Percentiles rank a stretch among this genome's conserved stretches.
Evolutionary conservation across 495 filamentous ascomycete species (phyloP).

Genomic region (Cercophora sp.): DNA sequence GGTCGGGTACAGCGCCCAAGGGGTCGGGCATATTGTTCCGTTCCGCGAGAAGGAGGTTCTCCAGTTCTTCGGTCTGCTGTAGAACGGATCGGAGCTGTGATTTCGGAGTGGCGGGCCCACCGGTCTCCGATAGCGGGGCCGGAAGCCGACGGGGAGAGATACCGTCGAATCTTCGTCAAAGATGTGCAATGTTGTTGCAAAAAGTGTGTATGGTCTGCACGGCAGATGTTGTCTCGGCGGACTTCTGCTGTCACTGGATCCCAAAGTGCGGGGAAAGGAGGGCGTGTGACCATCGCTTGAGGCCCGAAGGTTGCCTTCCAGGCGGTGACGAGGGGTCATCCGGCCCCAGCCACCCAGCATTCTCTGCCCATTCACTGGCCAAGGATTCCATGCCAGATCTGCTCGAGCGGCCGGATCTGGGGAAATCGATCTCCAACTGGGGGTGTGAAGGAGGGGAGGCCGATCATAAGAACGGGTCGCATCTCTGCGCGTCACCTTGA

Average conservation of each 20-base stretch:
- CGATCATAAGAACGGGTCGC: too few species aligned
- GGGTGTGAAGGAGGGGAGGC: background rate
- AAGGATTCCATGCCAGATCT: background rate
- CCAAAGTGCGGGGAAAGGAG: background rate
- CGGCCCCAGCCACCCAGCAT: background rate
- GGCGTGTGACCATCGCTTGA: constrained; percentile 5
- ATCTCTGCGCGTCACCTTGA: too few species aligned
- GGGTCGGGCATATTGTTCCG: constrained; percentile 21
- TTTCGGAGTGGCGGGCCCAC: too few species aligned
- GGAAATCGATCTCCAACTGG: background rate
- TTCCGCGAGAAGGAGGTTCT: constrained; percentile 10
- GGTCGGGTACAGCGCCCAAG: constrained; percentile 15
- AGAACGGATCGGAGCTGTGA: background rate
- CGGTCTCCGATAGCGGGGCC: background rate
- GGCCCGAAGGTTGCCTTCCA: background rate
- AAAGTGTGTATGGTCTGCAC: too few species aligned
- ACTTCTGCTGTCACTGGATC: constrained; percentile 10
- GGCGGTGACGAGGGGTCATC: constrained; percentile 9
- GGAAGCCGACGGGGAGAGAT: background rate
- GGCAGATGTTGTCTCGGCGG: too few species aligned
- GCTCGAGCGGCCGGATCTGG: background rate
- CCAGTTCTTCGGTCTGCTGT: constrained; percentile 14
- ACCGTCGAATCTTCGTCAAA: background rate
- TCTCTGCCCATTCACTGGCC: background rate
- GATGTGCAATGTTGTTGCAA: background rate